These are phyloP conservation scores for Melaleuca quinquenervia DNA, from an alignment of 345 rosid species.

Conservation along the genomic window DNA sequence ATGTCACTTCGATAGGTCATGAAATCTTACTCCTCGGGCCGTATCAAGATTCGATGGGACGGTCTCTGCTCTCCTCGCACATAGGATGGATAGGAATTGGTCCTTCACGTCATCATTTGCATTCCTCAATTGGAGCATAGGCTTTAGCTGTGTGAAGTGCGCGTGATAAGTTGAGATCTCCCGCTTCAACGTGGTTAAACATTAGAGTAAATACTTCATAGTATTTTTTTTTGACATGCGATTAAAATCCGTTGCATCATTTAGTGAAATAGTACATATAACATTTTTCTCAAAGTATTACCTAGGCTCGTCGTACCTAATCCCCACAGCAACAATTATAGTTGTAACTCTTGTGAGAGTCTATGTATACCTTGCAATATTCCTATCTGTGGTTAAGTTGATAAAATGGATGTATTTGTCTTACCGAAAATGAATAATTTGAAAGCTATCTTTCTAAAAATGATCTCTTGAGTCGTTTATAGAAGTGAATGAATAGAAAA, in stretches of 20 bases:
- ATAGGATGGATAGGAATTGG: neutral
- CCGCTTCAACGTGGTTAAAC: neutral
- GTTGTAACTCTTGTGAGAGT: neutral
- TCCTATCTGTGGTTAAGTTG: neutral
- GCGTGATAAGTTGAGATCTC: neutral
- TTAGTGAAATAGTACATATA: neutral
- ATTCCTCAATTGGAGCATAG: neutral
- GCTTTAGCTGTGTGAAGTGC: neutral
- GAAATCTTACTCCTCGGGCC: neutral
- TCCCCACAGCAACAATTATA: neutral
- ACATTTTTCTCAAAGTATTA: neutral
- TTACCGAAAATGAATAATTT: neutral
- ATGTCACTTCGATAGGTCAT: neutral
- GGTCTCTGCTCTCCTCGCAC: neutral
- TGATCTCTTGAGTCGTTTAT: neutral
- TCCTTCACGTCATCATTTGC: neutral
- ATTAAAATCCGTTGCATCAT: neutral
- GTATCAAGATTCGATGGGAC: neutral
- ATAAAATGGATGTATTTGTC: neutral
- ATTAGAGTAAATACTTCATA: neutral
- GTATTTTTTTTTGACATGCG: neutral
- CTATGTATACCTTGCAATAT: neutral
- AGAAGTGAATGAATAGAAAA: neutral
- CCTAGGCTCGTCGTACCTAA: neutral
- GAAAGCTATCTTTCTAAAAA: neutral